Evolutionary conservation across 2,329 filamentous ascomycete species (phyloP).

Genomic region (Alternaria conjuncta): DNA sequence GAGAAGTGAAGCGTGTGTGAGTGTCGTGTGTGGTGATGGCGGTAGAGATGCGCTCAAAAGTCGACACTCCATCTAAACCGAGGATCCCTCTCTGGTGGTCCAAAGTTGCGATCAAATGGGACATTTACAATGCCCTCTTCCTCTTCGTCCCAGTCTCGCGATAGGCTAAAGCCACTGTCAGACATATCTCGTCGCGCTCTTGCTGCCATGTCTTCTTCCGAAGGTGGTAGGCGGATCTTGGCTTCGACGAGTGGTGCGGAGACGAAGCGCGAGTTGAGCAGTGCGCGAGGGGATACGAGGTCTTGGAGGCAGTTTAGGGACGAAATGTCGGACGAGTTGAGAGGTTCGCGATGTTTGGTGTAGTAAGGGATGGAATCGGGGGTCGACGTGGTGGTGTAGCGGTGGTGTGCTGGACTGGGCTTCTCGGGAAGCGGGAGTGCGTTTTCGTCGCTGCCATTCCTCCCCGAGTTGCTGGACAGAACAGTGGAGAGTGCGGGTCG

Average conservation of each 20-base stretch:
- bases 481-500: slow-evolving; percentile 46
- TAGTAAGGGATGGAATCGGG: slow-evolving; percentile 33
- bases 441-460: slow-evolving; percentile 27
- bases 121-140: slow-evolving; percentile 25
- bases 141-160: slow-evolving; percentile 29
- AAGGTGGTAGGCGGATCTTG: slow-evolving; percentile 45
- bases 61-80: slow-evolving; percentile 53
- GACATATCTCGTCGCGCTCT: slow-evolving; percentile 17
- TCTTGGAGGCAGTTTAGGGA: slow-evolving; percentile 50
- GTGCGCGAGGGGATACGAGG: slow-evolving; percentile 42
- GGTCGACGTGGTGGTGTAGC: slow-evolving; percentile 27
- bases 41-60: slow-evolving; percentile 32
- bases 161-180: slow-evolving; percentile 27
- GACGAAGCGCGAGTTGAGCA: slow-evolving; percentile 46
- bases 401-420: slow-evolving; percentile 18
- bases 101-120: slow-evolving; percentile 43
- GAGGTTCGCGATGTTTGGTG: slow-evolving; percentile 30
- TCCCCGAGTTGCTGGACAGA: slow-evolving; percentile 38
- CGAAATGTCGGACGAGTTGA: slow-evolving; percentile 46
- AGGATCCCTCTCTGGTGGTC: slow-evolving; percentile 44
- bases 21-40: not conserved
- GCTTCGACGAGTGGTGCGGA: slow-evolving; percentile 48
- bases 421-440: slow-evolving; percentile 12
- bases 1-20: not conserved
- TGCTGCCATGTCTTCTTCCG: slow-evolving; percentile 36